Evolutionary conservation across 176 grass and related monocot genomes (phyloP).

Genomic region (Carex scoparia): DNA sequence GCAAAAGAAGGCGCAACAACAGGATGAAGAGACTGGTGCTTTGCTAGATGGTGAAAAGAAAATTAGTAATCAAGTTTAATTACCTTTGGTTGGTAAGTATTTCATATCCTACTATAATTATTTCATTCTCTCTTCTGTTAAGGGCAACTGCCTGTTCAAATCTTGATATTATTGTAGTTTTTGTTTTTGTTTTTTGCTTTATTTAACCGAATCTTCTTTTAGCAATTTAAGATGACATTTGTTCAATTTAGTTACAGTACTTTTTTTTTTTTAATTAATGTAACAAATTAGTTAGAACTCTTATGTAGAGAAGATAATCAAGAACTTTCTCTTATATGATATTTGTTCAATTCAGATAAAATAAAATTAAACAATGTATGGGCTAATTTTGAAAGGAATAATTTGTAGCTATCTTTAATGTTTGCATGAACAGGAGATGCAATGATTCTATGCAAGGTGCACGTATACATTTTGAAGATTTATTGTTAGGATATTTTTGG

Average conservation of each 20-base stretch:
- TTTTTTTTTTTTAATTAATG: not conserved
- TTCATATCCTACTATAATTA: not conserved
- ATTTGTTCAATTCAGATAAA: not conserved
- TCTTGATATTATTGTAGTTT: not conserved
- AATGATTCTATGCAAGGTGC: not conserved
- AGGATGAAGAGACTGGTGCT: slow-evolving; percentile 60
- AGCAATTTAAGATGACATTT: not conserved
- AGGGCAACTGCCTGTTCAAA: not conserved
- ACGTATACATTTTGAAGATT: not conserved
- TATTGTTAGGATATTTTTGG: not conserved
- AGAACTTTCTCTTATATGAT: not conserved
- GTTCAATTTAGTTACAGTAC: not conserved
- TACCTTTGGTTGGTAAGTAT: not conserved
- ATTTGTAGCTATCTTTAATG: not conserved
- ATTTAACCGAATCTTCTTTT: not conserved
- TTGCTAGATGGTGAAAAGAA: slow-evolving; percentile 60
- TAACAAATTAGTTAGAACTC: not conserved
- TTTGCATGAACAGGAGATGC: not conserved
- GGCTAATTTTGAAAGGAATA: too few species aligned
- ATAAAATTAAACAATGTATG: not conserved
- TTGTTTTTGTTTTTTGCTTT: not conserved
- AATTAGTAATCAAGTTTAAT: slow-evolving; percentile 64
- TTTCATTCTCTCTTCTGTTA: not conserved
- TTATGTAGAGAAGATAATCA: not conserved
- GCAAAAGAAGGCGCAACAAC: slow-evolving; percentile 52